Evolutionary conservation across 805 yeast genomes (phyloP), one percentile per base, ranked within the genome.

Genomic region (Candida hispaniensis): DNA sequence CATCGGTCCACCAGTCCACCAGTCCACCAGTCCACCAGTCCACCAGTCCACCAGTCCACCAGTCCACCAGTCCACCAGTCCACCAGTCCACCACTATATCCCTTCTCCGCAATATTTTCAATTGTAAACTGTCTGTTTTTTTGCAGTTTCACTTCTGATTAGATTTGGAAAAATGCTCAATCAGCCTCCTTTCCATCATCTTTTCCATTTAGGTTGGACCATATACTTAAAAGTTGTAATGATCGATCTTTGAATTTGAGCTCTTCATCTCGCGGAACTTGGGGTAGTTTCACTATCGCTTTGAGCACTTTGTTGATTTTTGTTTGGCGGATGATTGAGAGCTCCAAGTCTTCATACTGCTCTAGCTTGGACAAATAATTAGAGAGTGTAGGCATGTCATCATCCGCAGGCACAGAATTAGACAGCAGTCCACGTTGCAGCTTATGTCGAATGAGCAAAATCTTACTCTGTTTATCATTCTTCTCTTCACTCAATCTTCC

Each of bases 291-390:
- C 11, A 47, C 33, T 25, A 54, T 52, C 4, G 46, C 49, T 39
- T 49, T 52, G 30, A 54, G 46, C 18, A 55, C 59, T 43, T 55
- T 51, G 44, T 53, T 53, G 38, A 54, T 50, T 42, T 55, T 54
- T 16, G 60, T 54, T 16, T 44, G 40, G 14, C 53, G 48, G 20
- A 54, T 55, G 25, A 55, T 49, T 2, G 53, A 34, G 26, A 47
- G 18, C 27, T 50, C 54, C 23, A 54, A 44, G 10, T 50, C 54
- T 20, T 46, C 44, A 34, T 51, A 44, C 15, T 42, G 30, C 41
- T 54, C 60, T 14, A 54, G 48, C 35, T 48, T 44, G 13, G 40
- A 35, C 8, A 54, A 38, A 18, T 44, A 35, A 17, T 47, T 45
- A 8, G 56, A 50, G 39, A 50, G 45, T 3, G 18, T 28, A n/a